phyloP scores from a whole-genome alignment of 2,329 filamentous ascomycete genomes.

The Botrytis tulipae region DNA sequence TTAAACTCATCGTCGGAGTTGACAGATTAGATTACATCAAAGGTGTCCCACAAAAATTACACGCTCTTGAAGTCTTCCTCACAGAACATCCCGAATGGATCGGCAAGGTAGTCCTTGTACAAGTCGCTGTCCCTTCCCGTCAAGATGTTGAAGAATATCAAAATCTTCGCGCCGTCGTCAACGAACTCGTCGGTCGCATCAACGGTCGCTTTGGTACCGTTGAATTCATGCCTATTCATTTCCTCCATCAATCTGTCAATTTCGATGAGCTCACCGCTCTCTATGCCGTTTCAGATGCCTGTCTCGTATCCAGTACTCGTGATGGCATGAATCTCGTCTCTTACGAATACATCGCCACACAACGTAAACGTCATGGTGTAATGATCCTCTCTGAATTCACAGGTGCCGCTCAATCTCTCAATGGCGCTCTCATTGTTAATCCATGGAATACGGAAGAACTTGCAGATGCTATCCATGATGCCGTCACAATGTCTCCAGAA shows the following conservation, averaged over 20 bases:
- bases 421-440: constrained; percentile 91
- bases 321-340: constrained; percentile 99
- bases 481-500: constrained; percentile 94
- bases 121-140: constrained; percentile 90
- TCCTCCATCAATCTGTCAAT: constrained; percentile 91
- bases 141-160: constrained; percentile 98
- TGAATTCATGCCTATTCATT: constrained; percentile 99
- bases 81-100: constrained; percentile 98
- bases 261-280: constrained; percentile 94
- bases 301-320: constrained; percentile 89
- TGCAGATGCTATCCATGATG: constrained; percentile 88
- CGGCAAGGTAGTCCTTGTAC: constrained; percentile 92
- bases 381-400: constrained; percentile 97
- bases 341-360: constrained; percentile 96
- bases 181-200: constrained; percentile 93
- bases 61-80: constrained; percentile 93
- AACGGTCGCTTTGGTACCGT: constrained; percentile 96
- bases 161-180: constrained; percentile 90
- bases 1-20: constrained; percentile 95
- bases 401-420: constrained; percentile 89
- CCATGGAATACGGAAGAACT: constrained; percentile 98
- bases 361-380: constrained; percentile 84
- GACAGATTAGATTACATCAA: constrained; percentile 99
- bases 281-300: constrained; percentile 89
- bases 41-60: constrained; percentile 94